Base-by-base conservation (phyloP, 2,329 filamentous ascomycete genomes). In the Colletotrichum coccodes region DNA sequence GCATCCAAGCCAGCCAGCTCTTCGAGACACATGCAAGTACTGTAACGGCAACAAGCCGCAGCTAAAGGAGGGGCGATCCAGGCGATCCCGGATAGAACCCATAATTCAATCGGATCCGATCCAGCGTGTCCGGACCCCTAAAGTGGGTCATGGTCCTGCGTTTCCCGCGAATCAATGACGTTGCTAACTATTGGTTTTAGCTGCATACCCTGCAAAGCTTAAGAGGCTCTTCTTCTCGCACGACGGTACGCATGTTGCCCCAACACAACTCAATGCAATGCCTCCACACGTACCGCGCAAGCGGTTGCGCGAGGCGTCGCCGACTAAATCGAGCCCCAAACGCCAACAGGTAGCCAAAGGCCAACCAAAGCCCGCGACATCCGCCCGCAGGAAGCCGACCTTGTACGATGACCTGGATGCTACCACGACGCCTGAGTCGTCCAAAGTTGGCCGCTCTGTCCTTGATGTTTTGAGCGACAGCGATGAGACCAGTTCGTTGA, bases 211-310 rank as follows among this genome's bases (percentile, higher is more conserved):
- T 65, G 62, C 57, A 70, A 61, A 68, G 57, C 36, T 58, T 58
- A 44, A 47, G 49, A 50, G 42, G 57, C 63, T 52, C 44, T 30
- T 36, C 56, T 58, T 21, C 46, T 32, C 12, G 36, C 36, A 70
- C 16, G 38, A 70, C 50, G 47, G 21, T 3, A 34, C 50, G 21
- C 40, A 21, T 32, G 12, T 12, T 7, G 23, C 47, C 49, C 42
- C 56, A 42, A 38, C 64, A 56, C 30, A 42, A 49, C 54, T 28
- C 30, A 42, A 57, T 60, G 78, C 56, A 46, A 94, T 94, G 91
- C 90, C 92, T 75, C 91, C 92, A 28, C 82, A 87, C 72, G 84
- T 93, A 18, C 85, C 90, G 56, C 89, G 90, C 73, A 94, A 94
- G 80, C 87, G 90, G 70, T 74, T 89, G 72, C 87, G 85, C 69